Conservation (phyloP, 805 yeast genomes). For the Zygosaccharomyces kombuchaensis region DNA sequence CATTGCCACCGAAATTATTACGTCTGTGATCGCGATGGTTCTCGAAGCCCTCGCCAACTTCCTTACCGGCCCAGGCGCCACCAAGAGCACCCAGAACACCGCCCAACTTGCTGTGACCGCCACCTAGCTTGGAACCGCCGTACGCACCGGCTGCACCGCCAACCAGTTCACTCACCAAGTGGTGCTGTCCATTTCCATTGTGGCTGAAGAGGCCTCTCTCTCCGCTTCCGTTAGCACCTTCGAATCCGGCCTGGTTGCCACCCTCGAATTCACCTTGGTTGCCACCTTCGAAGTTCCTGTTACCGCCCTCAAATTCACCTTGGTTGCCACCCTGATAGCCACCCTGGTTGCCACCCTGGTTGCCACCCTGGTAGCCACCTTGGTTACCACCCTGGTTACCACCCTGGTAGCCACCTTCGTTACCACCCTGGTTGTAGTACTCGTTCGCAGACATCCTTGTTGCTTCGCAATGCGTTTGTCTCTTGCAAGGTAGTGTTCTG, state of each 20-base stretch:
- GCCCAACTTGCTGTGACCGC: slow-evolving; percentile 36
- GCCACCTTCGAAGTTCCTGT: slow-evolving; percentile 30
- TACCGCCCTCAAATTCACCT: slow-evolving; percentile 12
- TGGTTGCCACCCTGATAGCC: neutral
- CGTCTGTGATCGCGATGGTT: slow-evolving; percentile 18
- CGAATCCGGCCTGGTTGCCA: slow-evolving; percentile 6
- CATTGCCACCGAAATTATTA: slow-evolving; percentile 1
- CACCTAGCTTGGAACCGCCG: slow-evolving; percentile 42
- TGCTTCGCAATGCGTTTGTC: neutral
- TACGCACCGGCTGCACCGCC: slow-evolving; percentile 55
- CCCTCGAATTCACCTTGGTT: neutral
- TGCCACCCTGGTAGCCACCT: neutral
- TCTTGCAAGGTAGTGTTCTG: neutral
- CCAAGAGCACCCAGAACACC: slow-evolving; percentile 50
- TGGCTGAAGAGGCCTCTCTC: neutral
- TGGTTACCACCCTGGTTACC: neutral
- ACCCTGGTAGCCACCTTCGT: neutral
- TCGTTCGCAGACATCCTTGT: slow-evolving; percentile 5
- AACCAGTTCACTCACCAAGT: slow-evolving; percentile 35
- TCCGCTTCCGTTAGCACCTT: slow-evolving; percentile 31
- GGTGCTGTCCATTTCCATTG: neutral
- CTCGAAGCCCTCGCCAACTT: slow-evolving; percentile 41
- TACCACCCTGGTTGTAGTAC: slow-evolving; percentile 4
- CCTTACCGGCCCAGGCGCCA: slow-evolving; percentile 53
- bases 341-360: slow-evolving; percentile 36